Base-by-base conservation (phyloP, 1,139 yeast species). In the Magnusiomyces ingens region DNA sequence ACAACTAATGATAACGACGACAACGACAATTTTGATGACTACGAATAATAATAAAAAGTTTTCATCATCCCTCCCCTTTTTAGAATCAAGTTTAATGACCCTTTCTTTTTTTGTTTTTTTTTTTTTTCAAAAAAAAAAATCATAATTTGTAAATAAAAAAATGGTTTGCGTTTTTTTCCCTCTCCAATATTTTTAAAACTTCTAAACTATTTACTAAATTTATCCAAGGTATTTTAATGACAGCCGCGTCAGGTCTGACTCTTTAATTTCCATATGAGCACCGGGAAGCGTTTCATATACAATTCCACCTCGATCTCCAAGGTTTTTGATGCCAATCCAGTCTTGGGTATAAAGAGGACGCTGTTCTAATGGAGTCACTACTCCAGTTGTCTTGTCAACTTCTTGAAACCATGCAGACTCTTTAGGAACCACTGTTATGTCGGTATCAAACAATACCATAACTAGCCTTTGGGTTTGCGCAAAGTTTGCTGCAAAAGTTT, bases 351-450 rank as follows among this genome's bases (percentile, higher is more conserved):
- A 87, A 15, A 82, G 60, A 1, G 66, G 67, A 0, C 91, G 77
- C 36, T 79, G 65, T 15, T 76, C 73, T 54, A 83, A 75, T 0
- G 78, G 76, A 11, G 81, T 70, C 0, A 71, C 56, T 0, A 64
- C 62, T 0, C 80, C 83, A 0, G 77, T 67, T 0, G 59, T 59
- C 1, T 70, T 64, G 61, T 83, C 81, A 22, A 72, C 62, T 60
- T 85, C 93, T 49, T 70, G 75, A 62, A 85, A 84, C 78, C 71
- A 69, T 0, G 91, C 82, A 56, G 85, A 80, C 54, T 84, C 85
- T 63, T 81, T 83, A 0, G 95, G 95, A 1, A 82, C 82, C 13
- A 87, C 71, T 0, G 86, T 84, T 17, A 77, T 77, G 65, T 87
- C 95, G 51, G 79, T 70, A 0, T 70, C 67, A 60, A 87, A 87